These are phyloP conservation scores for Camellia lanceoleosa DNA, from an alignment of 148 eudicot species.

Conservation along the genomic window DNA sequence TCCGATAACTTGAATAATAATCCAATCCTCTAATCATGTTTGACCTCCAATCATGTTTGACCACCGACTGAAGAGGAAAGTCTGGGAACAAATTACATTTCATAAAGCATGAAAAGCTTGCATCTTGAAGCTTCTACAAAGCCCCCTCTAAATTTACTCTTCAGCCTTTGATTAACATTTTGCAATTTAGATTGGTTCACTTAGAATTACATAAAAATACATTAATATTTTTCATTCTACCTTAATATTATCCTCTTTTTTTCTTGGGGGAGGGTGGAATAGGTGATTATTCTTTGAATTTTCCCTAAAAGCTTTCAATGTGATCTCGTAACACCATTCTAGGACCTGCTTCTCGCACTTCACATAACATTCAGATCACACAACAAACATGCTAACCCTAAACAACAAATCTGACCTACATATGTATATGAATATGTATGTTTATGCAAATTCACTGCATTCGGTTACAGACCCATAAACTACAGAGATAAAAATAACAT, in stretches of 20 bases:
- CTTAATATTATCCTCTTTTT: background rate
- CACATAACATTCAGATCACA: background rate
- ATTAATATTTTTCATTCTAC: background rate
- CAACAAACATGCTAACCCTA: background rate
- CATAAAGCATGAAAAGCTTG: background rate
- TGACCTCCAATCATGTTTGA: no score
- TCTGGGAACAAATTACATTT: no score
- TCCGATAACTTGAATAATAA: no score
- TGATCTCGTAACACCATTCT: background rate
- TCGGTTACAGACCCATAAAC: no score
- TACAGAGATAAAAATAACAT: no score
- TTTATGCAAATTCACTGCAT: no score
- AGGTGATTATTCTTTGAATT: no score
- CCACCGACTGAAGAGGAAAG: no score
- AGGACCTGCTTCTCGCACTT: background rate
- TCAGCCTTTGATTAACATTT: slow-evolving; percentile 6
- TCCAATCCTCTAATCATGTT: no score
- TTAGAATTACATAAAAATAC: background rate
- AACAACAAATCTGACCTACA: background rate
- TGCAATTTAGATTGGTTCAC: background rate
- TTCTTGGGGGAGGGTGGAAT: background rate
- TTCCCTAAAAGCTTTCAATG: background rate
- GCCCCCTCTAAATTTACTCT: background rate
- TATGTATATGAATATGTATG: no score
- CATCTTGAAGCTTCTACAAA: background rate